Base-by-base conservation (phyloP, 2,329 filamentous ascomycete genomes). In the Lachnellula occidentalis region DNA sequence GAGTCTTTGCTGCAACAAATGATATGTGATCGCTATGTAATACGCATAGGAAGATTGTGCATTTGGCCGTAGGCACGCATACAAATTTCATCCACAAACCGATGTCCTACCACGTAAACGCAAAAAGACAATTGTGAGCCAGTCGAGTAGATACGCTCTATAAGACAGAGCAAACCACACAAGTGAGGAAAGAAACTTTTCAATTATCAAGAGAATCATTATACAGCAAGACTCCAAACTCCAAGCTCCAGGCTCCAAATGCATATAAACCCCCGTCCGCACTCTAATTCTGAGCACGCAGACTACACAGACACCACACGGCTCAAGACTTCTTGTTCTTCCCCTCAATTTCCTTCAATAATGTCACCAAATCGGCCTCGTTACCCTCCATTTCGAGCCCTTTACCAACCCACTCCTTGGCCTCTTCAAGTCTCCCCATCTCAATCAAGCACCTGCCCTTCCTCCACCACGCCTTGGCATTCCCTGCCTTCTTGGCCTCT, bases 391-490 rank as follows among this genome's bases (percentile, higher is more conserved):
- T 85, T 76, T 96, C 92, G 54, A 96, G 71, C 0, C 83, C 91
- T 67, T 82, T 79, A 61, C 79, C 80, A 41, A 96, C 79, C 83
- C 91, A 95, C 59, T 86, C 83, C 65, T 78, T 78, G 1, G 92
- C 91, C 81, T 97, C 92, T 53, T 88, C 84, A 66, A 89, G 74
- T 57, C 92, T 73, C 1, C 88, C 87, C 94, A 97, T 97, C 82
- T 99, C 94, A 61, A 87, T 73, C 68, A 97, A 72, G 69, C 90
- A 95, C 74, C 84, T 85, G 9, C 89, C 94, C 58, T 89, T 78
- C 58, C 94, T 79, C 86, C 90, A 96, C 90, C 92, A 97, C 0
- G 86, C 92, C 82, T 97, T 97, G 1, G 89, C 85, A 71, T 99
- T 97, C 39, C 87, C 91, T 42, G 86, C 80, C 61, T 85, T 82